phyloP scores from a whole-genome alignment of 352 stramenopile species.

The Phytophthora pinifolia region DNA sequence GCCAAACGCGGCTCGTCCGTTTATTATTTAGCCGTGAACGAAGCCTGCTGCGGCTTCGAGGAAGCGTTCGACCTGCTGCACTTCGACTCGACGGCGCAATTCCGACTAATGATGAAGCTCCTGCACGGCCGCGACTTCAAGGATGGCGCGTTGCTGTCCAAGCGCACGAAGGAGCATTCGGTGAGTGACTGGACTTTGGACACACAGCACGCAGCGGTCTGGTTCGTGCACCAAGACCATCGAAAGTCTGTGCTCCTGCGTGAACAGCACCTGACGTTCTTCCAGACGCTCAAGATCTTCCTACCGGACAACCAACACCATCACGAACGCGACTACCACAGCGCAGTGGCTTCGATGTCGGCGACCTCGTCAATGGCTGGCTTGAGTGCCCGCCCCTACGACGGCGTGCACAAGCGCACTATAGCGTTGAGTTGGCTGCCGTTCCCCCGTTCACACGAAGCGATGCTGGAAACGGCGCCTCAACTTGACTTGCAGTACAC shows the following conservation, averaged over 20 bases:
- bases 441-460: conserved; percentile 40
- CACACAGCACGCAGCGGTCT: conserved; percentile 61
- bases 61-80: conserved; percentile 59
- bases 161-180: conserved; percentile 34
- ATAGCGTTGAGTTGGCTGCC: conserved; percentile 62
- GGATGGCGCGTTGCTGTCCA: conserved; percentile 51
- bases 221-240: conserved; percentile 57
- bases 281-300: conserved; percentile 65
- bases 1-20: conserved; percentile 45
- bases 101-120: conserved; percentile 64
- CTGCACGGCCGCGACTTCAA: conserved; percentile 57
- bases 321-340: conserved; percentile 18
- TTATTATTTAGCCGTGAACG: conserved; percentile 63
- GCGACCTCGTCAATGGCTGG: conserved; percentile 27
- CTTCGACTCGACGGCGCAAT: conserved; percentile 54
- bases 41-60: conserved; percentile 57
- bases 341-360: conserved; percentile 13
- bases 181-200: conserved; percentile 37
- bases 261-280: conserved; percentile 62
- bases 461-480: conserved; percentile 19
- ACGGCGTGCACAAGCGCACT: conserved; percentile 57
- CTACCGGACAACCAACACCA: conserved; percentile 35
- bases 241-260: conserved; percentile 49
- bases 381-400: conserved; percentile 33
- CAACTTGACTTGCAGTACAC: conserved; percentile 64